Conservation (phyloP, 208 protist species). For the Naegleria lovaniensis region DNA sequence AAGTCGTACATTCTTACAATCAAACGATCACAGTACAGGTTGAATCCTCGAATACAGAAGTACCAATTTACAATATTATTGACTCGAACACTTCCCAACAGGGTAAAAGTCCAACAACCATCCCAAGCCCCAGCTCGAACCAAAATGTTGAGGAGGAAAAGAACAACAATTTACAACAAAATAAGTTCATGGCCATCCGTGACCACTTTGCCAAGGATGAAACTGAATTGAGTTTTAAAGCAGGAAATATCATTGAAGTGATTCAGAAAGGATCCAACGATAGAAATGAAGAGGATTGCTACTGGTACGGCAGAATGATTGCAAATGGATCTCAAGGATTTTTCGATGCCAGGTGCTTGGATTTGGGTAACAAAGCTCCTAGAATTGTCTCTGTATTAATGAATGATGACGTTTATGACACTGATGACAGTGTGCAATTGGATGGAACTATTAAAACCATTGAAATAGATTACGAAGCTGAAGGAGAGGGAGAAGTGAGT, state of each 20-base stretch:
- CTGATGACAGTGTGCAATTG: not conserved
- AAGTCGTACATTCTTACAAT: not conserved
- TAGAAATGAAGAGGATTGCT: not conserved
- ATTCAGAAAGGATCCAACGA: not conserved
- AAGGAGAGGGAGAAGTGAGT: not conserved
- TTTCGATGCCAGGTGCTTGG: not conserved
- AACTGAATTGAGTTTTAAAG: not conserved
- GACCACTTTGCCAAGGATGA: not conserved
- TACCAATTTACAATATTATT: not conserved
- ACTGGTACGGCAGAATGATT: not conserved
- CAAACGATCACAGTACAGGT: not conserved
- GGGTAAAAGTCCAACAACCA: not conserved
- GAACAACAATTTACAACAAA: not conserved
- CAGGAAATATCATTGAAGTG: constrained; percentile 1
- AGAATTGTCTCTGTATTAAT: not conserved
- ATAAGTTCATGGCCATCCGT: not conserved
- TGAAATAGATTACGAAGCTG: not conserved
- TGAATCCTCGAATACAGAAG: not conserved
- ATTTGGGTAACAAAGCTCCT: not conserved
- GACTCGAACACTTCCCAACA: not conserved
- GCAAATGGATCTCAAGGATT: not conserved
- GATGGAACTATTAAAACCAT: not conserved
- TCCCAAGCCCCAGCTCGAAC: not conserved
- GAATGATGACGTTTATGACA: not conserved
- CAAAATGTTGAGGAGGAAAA: not conserved